Evolutionary conservation across 108 stramenopile genomes (phyloP).

Genomic region (Nitzschia sp.): DNA sequence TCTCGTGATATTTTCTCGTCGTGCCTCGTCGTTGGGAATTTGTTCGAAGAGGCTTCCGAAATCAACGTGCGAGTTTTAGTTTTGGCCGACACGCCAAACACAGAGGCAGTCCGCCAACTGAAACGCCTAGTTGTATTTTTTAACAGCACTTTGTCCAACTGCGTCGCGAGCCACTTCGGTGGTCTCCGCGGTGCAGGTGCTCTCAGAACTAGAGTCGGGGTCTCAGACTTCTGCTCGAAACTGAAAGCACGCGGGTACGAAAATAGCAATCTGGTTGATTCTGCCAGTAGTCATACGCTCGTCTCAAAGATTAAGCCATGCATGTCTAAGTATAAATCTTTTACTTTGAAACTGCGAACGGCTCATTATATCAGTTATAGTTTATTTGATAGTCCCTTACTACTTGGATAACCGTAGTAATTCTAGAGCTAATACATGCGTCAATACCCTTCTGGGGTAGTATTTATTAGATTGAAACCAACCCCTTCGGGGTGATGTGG

Average conservation of each 20-base stretch:
- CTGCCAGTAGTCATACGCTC: slow-evolving; percentile 99
- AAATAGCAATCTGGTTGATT: slow-evolving; percentile 98
- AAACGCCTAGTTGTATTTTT: slow-evolving; percentile 8
- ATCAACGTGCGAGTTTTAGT: background rate
- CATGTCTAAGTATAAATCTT: slow-evolving; percentile 99
- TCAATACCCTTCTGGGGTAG: slow-evolving; percentile 86
- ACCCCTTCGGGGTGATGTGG: slow-evolving; percentile 87
- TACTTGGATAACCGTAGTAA: slow-evolving; percentile 99
- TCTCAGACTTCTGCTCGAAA: too few species aligned
- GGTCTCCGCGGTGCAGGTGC: background rate
- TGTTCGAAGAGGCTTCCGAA: background rate
- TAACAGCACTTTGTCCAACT: background rate
- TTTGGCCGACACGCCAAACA: background rate
- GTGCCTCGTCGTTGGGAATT: background rate
- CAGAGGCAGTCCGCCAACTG: background rate
- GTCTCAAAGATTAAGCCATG: slow-evolving; percentile 99
- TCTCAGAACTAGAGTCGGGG: too few species aligned
- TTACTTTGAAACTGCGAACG: slow-evolving; percentile 91
- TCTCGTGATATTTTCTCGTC: background rate
- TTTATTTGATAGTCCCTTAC: slow-evolving; percentile 99
- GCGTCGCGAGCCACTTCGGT: background rate
- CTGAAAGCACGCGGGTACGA: background rate
- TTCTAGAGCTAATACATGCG: slow-evolving; percentile 98
- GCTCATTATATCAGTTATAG: slow-evolving; percentile 99
- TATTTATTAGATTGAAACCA: slow-evolving; percentile 98